Base-by-base conservation (phyloP, 768 basidiomycete genomes). In the Auriculariales sp. region DNA sequence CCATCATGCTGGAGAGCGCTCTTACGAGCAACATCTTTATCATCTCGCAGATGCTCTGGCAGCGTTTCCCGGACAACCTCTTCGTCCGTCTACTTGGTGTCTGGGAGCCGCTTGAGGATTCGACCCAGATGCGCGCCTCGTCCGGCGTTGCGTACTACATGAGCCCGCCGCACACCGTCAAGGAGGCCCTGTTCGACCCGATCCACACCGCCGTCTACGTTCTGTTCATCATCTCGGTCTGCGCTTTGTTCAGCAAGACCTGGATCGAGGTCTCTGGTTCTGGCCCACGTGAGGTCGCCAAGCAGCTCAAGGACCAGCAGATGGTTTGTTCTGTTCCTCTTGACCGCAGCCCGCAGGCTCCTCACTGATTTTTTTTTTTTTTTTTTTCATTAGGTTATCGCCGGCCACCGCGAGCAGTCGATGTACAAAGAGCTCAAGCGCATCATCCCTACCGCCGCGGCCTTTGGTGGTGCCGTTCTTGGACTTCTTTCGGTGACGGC, bases 351-450 rank as follows among this genome's bases (percentile, higher is more conserved):
- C 15, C 9, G 45, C 36, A 47, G 19, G 34, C 5, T 31, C 5
- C 24, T 27, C 9, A 32, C 27, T 15, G 9, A n/a, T 6, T 24
- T 14, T 19, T 19, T 14, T 44, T 46, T 7, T n/a, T 6, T 3
- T 10, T 27, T 2, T 24, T 49, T 50, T 9, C 12, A 17, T 30
- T 31, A 62, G 61, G 60, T 74, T 49, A 71, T 77, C 55, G 72
- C 72, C 39, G 73, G 89, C 52, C 93, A 97, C 65, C 84, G 92
- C 57, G 95, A 99, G 63, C 91, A 86, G 14, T 90, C 85, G 28
- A 94, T 98, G 88, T 99, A 98, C 75, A 99, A 97, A 71, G 95
- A 98, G 63, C 78, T 99, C 53, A 99, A 97, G 73, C 78, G 91
- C 36, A 85, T 98, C 54, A 95, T 99, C 55, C 95, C 95, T 2